These are phyloP conservation scores for Apiospora rasikravindrae DNA, from an alignment of 2,329 filamentous ascomycete genomes.

Conservation along the genomic window DNA sequence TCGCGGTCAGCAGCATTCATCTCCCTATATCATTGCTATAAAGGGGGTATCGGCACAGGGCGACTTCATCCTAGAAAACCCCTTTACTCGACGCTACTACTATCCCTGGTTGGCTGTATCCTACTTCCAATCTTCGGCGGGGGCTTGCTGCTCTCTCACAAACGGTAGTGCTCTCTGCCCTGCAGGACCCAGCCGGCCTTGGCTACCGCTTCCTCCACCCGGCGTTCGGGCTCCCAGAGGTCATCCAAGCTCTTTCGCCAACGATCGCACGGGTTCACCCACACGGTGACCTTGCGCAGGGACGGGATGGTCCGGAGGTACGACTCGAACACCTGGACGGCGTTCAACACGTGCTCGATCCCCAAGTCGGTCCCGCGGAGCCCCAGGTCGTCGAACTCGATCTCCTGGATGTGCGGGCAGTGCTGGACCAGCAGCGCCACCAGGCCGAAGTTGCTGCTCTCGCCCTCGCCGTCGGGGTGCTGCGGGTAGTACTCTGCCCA, in stretches of 20 bases:
- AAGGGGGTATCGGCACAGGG: neutral
- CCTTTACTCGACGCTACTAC: neutral
- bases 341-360: neutral
- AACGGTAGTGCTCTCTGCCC: neutral
- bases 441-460: neutral
- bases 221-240: neutral
- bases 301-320: neutral
- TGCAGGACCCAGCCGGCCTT: neutral
- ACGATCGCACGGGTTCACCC: neutral
- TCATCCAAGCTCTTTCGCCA: neutral
- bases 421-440: neutral
- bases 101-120: neutral
- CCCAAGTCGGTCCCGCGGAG: neutral
- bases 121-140: neutral
- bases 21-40: neutral
- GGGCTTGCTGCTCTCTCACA: neutral
- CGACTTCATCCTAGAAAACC: neutral
- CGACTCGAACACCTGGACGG: neutral
- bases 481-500: neutral
- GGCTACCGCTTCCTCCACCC: neutral
- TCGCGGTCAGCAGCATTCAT: no score
- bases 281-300: neutral
- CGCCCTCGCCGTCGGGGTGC: no score
- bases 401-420: neutral
- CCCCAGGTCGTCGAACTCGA: neutral